A percentile compares a stretch with the other conserved stretches of the same genome.
Evolutionary conservation across 805 yeast genomes (phyloP).

Genomic region (Schizosaccharomyces pombe): ASM294v3 CU329670.1:1724001-1724500

Average conservation of each 20-base stretch:
- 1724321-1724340: constrained; percentile 56
- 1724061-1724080: constrained; percentile 56
- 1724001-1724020: constrained; percentile 26
- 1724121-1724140: constrained; percentile 25
- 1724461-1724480: constrained; percentile 12
- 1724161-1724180: constrained; percentile 87
- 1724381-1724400: constrained; percentile 65
- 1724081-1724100: constrained; percentile 80
- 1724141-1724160: constrained; percentile 31
- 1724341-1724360: constrained; percentile 70
- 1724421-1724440: constrained; percentile 66
- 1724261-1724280: constrained; percentile 74
- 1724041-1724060: constrained; percentile 53
- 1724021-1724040: constrained; percentile 30
- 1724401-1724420: constrained; percentile 46
- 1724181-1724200: constrained; percentile 55
- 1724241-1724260: constrained; percentile 62
- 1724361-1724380: constrained; percentile 73
- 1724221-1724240: constrained; percentile 72
- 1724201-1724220: constrained; percentile 60
- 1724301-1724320: constrained; percentile 40
- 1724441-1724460: constrained; percentile 27
- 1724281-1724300: constrained; percentile 22
- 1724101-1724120: constrained; percentile 45
- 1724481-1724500: neutral